Conservation (phyloP, 345 rosid species). For the Populus simonii region DNA sequence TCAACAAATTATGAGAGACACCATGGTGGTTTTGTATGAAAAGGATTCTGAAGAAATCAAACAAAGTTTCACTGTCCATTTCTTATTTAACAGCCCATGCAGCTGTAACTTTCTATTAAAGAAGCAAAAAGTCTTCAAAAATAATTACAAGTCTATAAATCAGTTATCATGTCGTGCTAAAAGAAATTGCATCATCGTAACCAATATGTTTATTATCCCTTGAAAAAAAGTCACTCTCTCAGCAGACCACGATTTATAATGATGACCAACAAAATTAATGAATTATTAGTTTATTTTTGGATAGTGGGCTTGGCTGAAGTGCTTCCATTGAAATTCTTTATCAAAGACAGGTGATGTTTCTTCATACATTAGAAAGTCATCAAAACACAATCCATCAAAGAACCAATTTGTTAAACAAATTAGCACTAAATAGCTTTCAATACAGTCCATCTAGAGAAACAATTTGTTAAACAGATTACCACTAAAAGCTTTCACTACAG, state of each 20-base stretch:
- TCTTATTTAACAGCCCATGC: neutral
- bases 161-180: neutral
- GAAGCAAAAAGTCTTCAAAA: neutral
- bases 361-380: neutral
- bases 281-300: neutral
- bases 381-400: neutral
- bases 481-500: neutral
- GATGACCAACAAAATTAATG: neutral
- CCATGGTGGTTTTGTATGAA: neutral
- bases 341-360: neutral
- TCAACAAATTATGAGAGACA: neutral
- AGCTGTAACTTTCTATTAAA: neutral
- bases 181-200: neutral
- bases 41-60: neutral
- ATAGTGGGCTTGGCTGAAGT: neutral
- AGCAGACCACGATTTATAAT: neutral
- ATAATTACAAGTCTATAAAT: neutral
- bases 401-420: neutral
- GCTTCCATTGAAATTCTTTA: neutral
- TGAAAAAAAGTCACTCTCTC: neutral
- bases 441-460: neutral
- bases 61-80: neutral
- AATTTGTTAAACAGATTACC: neutral
- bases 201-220: neutral
- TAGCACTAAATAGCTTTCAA: neutral